phyloP scores from a whole-genome alignment of 768 basidiomycete genomes.

The Termitomyces sp. region DNA sequence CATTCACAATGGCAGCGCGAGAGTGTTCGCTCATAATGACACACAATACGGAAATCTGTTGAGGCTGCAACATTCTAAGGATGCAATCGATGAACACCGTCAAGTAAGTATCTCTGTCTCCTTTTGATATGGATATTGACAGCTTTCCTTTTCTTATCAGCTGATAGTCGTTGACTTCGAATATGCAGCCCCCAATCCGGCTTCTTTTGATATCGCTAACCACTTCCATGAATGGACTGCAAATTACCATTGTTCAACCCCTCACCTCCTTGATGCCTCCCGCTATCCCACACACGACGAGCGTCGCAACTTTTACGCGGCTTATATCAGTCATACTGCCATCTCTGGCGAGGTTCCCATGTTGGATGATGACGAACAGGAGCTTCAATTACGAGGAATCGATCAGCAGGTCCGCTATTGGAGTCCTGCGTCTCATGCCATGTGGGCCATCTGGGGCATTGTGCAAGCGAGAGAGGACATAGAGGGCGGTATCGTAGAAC shows the following conservation, averaged over 20 bases:
- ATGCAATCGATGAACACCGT: conserved; percentile 65
- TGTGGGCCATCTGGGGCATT: conserved; percentile 95
- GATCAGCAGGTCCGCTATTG: conserved; percentile 80
- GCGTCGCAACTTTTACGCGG: conserved; percentile 77
- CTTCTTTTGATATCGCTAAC: conserved; percentile 94
- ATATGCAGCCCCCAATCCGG: conserved; percentile 89
- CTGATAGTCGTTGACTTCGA: conserved; percentile 98
- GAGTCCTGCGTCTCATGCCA: conserved; percentile 86
- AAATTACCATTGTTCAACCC: conserved; percentile 70
- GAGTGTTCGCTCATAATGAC: conserved; percentile 91
- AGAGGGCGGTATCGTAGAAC: conserved; percentile 47
- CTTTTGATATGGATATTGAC: background rate
- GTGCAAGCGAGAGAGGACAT: conserved; percentile 82
- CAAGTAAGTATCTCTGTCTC: conserved; percentile 43
- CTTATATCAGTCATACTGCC: conserved; percentile 64
- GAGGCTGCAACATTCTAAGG: conserved; percentile 50
- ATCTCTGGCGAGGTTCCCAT: conserved; percentile 25
- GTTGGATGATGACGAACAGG: conserved; percentile 26
- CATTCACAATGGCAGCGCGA: conserved; percentile 49
- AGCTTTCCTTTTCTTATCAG: conserved; percentile 29
- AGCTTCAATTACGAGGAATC: conserved; percentile 47
- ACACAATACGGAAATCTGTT: conserved; percentile 94
- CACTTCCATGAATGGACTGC: conserved; percentile 98
- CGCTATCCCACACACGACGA: conserved; percentile 70
- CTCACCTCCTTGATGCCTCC: conserved; percentile 57